Base-by-base conservation (phyloP, 108 stramenopile species). In the Licmophora abbreviata region DNA sequence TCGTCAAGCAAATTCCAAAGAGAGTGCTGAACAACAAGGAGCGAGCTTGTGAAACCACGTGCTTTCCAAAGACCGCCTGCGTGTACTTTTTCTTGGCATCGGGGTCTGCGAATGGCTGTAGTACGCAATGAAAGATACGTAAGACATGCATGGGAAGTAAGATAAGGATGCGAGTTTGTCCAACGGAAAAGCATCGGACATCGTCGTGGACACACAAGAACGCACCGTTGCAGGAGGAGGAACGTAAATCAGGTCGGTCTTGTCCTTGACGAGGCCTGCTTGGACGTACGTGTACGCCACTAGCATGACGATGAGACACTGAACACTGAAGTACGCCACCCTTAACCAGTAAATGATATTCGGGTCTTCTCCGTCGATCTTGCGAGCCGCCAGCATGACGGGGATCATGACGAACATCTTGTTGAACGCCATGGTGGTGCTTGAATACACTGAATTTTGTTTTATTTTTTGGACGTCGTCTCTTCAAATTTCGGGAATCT, bases 341-440 rank as follows among this genome's bases (percentile, higher is more conserved):
- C 91, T 83, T 38, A 92, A 58, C 36, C 56, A 59, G 43, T 77
- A 71, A 42, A 92, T 74, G 17, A 78, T 61, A 20, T 77, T 66
- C 9, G 91, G 84, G 58, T 92, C 85, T 60, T 92, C 91, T 29
- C 75, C 76, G 52, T 92, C 84, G 14, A 92, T 50, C 55, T 92
- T 85, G 17, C 91, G 75, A 3, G 91, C 83, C 37, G 81, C 81
- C 34, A 92, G 56, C 84, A 92, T 92, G 36, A 88, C 79, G 23
- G 91, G 91, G 44, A 88, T 61, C 85, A 87, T 88, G 31, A 89
- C 58, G 59, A 81, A 77, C 55, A 89, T 67, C 56, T 89, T 87
- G 46, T 87, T 87, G 51, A 75, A 53, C 32, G 59, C 68, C 63
- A 75, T 69, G 28, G 26, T 71, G 2, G n/a, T n/a, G n/a, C n/a